Evolutionary conservation across 176 grass and related monocot genomes (phyloP), one percentile per base, ranked within the genome.

Genomic region (Triticum dicoccoides): DNA sequence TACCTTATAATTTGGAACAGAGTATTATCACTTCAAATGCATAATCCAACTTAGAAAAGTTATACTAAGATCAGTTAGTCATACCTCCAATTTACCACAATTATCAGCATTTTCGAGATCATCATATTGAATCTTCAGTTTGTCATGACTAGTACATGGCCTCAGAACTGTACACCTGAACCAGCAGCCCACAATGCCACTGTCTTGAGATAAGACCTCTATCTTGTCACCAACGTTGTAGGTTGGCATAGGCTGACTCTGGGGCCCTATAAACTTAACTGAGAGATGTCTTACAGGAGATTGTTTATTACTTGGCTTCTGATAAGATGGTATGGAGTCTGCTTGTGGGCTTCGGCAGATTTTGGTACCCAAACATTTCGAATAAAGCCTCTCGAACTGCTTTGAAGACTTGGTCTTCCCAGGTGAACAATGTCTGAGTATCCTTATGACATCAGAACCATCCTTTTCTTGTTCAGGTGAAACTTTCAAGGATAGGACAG

Each of bases 111-210:
- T 89, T 68, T 92, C 80, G 35, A 99, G 85, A 94, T 99, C 97
- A 87, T 94, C 90, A 35, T 99, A 99, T 67, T 83, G 87, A 83
- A 99, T 87, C 89, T 97, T 99, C 78, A 99, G 69, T 82, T 87
- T 93, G 72, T 94, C 97, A 92, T 91, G 85, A 91, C 83, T 87
- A 39, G 61, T 47, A 74, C 88, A 96, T 73, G 90, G 88, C 86
- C 90, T 90, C 70, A 97, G 65, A 64, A 99, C 87, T 42, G 90
- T 93, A 87, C 97, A 99, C 85, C 82, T 96, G 90, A 99, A 99
- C 97, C 97, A 99, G 85, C 97, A 99, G 25, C 97, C 97, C 59
- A 95, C 92, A 84, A 99, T 96, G 73, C 97, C 97, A 30, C 92
- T 96, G 25, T 99, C 97, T 84, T 94, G 94, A 91, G 92, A 96